Evolutionary conservation across 1,284 basidiomycete genomes (phyloP).

Genomic region (Pseudozyma sp.): DNA sequence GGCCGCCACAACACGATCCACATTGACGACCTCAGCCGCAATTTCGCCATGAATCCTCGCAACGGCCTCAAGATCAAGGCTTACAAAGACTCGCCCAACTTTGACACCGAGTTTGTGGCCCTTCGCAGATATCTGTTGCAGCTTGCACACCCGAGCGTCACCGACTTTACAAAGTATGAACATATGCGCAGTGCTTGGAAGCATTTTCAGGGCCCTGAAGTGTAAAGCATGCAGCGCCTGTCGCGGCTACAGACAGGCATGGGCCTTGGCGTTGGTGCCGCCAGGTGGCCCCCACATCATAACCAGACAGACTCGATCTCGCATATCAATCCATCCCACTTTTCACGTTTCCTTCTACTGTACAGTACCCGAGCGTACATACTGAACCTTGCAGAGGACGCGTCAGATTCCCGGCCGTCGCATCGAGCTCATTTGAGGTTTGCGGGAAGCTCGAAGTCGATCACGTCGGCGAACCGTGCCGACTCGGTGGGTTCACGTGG

Average conservation of each 20-base stretch:
- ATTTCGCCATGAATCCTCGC: conserved; percentile 86
- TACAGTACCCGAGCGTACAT: too few species aligned
- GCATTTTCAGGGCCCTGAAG: conserved; percentile 38
- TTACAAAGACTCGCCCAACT: conserved; percentile 49
- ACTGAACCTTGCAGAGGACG: too few species aligned
- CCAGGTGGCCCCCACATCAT: too few species aligned
- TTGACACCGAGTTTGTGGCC: conserved; percentile 54
- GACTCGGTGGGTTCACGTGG: too few species aligned
- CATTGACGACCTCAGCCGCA: conserved; percentile 81
- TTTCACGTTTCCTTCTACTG: too few species aligned
- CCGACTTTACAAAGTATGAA: conserved; percentile 38
- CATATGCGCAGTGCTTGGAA: conserved; percentile 47
- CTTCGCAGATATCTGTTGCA: conserved; percentile 51
- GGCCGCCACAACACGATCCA: conserved; percentile 79
- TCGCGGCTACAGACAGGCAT: background rate
- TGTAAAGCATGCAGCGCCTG: conserved; percentile 2
- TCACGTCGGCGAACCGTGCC: background rate
- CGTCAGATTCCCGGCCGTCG: too few species aligned
- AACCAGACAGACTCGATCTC: too few species aligned
- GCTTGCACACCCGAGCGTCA: conserved; percentile 45
- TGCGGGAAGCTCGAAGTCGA: background rate
- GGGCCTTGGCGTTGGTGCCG: too few species aligned
- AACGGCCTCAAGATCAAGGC: conserved; percentile 85
- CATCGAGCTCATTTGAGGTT: too few species aligned
- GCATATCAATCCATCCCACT: too few species aligned